Base-by-base conservation (phyloP, 2,329 filamentous ascomycete genomes). In the Colletotrichum incanum region DNA sequence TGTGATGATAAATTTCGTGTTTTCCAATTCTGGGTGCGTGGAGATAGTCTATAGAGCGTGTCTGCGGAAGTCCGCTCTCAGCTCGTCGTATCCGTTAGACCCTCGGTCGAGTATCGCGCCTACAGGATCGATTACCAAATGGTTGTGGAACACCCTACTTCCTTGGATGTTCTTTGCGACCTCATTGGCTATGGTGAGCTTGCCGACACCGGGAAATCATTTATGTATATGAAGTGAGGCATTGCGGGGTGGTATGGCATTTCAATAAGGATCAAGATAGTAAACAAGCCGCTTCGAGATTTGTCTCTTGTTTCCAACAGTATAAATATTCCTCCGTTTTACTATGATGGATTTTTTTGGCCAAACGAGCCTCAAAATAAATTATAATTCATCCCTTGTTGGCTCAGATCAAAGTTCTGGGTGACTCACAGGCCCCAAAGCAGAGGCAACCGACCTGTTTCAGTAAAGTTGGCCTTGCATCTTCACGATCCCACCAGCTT, bases 151-250 rank as follows among this genome's bases (percentile, higher is more conserved):
- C 56, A 80, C 66, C 37, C 75, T 73, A 14, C 78, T 75, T 23
- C 61, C 56, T 0, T 76, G 74, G 7, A 81, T 55, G 41, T 78
- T 74, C 37, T 74, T 76, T 45, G 76, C 72, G 5, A 80, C 70
- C 58, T 79, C 79, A 11, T 74, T 76, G 0, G 79, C 79, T 26
- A 80, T 70, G 8, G 79, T 79, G 37, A 79, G 74, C 68, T 81
- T 80, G 59, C 79, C 79, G 34, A 79, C 76, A 39, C 77, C 79
- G 14, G 79, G 78, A 65, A 78, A 78, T 50, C 79, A 67, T 80
- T 79, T 72, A 80, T 79, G 75, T 79, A 80, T 52, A 81, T 76
- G 55, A 73, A 75, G 12, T 60, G 41, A 20, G 52, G 41, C 65
- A 74, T 69, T 65, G 20, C 20, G 26, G 20, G 11, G 20, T 6